Percentiles rank a stretch among this genome's conserved stretches.
These are phyloP conservation scores for Jacaranda copaia DNA, from an alignment of 257 asterid genomes.

Conservation along the genomic window DNA sequence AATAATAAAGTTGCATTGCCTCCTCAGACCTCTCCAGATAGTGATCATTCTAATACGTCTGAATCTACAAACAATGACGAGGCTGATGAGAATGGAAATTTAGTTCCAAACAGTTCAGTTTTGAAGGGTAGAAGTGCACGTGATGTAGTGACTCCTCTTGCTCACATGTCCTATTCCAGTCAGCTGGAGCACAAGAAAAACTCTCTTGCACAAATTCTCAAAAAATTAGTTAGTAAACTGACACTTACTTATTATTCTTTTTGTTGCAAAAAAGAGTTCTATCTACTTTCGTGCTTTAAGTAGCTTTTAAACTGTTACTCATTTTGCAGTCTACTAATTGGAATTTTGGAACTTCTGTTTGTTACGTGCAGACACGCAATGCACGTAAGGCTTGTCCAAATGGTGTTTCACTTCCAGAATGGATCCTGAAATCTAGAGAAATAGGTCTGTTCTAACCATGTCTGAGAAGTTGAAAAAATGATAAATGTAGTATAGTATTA, in stretches of 20 bases:
- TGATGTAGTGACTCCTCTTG: conserved; percentile 94
- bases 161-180: conserved; percentile 84
- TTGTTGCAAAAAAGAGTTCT: not conserved
- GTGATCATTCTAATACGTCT: conserved; percentile 32
- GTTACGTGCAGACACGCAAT: conserved; percentile 75
- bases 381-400: conserved; percentile 93
- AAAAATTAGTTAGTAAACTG: conserved; percentile 70
- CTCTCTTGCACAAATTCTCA: conserved; percentile 71
- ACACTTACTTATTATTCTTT: conserved; percentile 8
- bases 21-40: conserved; percentile 27
- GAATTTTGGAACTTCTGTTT: conserved; percentile 24
- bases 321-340: conserved; percentile 33
- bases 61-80: conserved; percentile 42
- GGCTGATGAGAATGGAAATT: conserved; percentile 51
- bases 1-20: conserved; percentile 48
- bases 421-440: conserved; percentile 87
- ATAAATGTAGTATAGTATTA: no score
- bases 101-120: conserved; percentile 45
- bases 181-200: conserved; percentile 89
- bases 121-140: conserved; percentile 72
- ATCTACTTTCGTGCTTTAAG: not conserved
- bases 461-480: conserved; percentile 23
- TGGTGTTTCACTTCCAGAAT: conserved; percentile 87
- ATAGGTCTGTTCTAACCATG: conserved; percentile 65
- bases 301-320: conserved; percentile 9